Base-by-base conservation (phyloP, 169 alveolate species). In the Plasmodium adleri region DNA sequence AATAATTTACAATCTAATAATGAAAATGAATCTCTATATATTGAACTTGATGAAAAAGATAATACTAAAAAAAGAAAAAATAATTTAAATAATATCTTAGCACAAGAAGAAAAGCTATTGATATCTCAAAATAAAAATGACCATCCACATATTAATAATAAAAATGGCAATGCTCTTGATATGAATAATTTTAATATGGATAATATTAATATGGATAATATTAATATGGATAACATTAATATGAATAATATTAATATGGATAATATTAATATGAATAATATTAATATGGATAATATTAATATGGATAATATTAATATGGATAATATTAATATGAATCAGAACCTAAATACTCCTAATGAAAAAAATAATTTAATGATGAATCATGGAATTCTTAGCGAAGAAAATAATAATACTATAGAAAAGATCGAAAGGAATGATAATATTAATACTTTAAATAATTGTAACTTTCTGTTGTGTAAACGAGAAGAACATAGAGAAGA, bases 401-500 rank as follows among this genome's bases (percentile, higher is more conserved):
- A 54, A n/a, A 17, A 54, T 54, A 13, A 24, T 62, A 24, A 24
- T 62, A 3, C n/a, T 6, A 62, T 17, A 22, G 1, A 62, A 1
- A 62, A 26, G 47, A 32, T 70, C 12, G 66, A 28, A 17, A 43
- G n/a, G 45, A 74, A 56, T 47, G 39, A 45, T 47, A 9, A 45
- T 32, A 22, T 72, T 3, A 24, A 91, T 28, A 26, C 32, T 13
- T 76, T 39, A 39, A 39, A 39, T 39, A 39, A 39, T 39, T 39
- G 47, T 39, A 39, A 39, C 47, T 5, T 39, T 5, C 47, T 5
- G 5, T 39, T 39, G 47, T 5, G 1, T 9, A 39, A 39, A 39
- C 47, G 47, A 5, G 47, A 39, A 39, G 10, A 39, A 39, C 47
- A 17, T 52, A 67, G 22, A 17, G 28, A 67, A 58, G 22, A 17